A percentile compares a stretch with the other conserved stretches of the same genome.
Evolutionary conservation across 306 rosid species (phyloP).

Genomic region (Gastrolobium villosum): DNA sequence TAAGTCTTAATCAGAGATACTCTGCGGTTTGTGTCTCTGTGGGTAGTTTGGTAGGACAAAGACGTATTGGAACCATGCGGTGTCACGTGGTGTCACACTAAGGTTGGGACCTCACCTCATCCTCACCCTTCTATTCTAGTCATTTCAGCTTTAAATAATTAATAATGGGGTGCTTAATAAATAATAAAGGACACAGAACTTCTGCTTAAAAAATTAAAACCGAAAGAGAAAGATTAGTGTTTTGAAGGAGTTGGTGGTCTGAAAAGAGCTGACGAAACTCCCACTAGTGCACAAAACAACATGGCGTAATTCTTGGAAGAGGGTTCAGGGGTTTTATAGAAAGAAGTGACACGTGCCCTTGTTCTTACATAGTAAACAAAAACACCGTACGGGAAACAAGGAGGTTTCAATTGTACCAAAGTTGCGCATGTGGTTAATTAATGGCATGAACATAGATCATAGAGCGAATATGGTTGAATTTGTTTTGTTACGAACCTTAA

Average conservation of each 20-base stretch:
- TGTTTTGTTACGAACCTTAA: constrained; percentile 23
- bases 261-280: constrained; percentile 43
- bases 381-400: constrained; percentile 46
- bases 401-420: constrained; percentile 20
- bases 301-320: constrained; percentile 47
- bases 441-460: neutral
- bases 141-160: constrained; percentile 28
- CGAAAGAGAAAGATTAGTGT: neutral
- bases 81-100: constrained; percentile 46
- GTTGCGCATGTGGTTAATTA: constrained; percentile 26
- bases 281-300: constrained; percentile 36
- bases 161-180: neutral
- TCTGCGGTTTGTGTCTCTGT: constrained; percentile 15
- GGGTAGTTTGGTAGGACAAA: constrained; percentile 50
- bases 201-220: neutral
- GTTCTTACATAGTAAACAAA: neutral
- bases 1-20: constrained; percentile 57
- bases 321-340: constrained; percentile 29
- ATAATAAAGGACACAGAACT: neutral
- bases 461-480: constrained; percentile 17
- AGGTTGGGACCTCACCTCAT: constrained; percentile 46
- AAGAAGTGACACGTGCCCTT: constrained; percentile 49
- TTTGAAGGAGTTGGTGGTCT: constrained; percentile 27
- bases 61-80: constrained; percentile 48
- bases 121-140: constrained; percentile 11